Percentiles rank a stretch among this genome's conserved stretches.
These are phyloP conservation scores for Didymellaceae sp. DNA, from an alignment of 2,329 filamentous ascomycete genomes.

Conservation along the genomic window DNA sequence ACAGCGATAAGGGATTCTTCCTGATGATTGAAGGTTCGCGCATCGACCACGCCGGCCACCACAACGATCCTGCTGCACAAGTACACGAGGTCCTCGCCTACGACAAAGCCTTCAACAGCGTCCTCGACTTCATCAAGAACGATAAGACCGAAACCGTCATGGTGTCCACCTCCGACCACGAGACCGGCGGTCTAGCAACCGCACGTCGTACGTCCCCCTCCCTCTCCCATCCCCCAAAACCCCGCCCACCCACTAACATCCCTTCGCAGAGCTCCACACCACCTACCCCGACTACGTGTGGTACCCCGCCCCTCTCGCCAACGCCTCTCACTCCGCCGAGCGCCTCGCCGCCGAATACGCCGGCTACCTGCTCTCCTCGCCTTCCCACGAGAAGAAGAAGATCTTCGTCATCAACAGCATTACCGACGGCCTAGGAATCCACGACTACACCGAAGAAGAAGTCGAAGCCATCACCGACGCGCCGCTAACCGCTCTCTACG, in stretches of 20 bases:
- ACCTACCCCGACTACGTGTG: conserved; percentile 75
- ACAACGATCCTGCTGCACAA: conserved; percentile 63
- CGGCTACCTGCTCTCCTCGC: conserved; percentile 59
- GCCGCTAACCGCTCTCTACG: conserved; percentile 63
- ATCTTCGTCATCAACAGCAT: conserved; percentile 75
- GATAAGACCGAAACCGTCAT: conserved; percentile 78
- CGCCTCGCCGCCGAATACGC: conserved; percentile 69
- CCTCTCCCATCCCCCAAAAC: background rate
- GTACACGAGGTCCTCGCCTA: conserved; percentile 91
- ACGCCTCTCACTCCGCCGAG: conserved; percentile 77
- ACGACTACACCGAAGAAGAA: conserved; percentile 74
- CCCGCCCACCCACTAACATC: conserved; percentile 28
- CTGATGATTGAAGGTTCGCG: conserved; percentile 97
- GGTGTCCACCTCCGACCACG: conserved; percentile 92
- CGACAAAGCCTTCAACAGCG: conserved; percentile 81
- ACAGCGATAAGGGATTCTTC: conserved; percentile 93
- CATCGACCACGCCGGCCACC: conserved; percentile 88
- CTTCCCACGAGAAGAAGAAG: conserved; percentile 41
- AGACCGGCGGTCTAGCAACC: conserved; percentile 86
- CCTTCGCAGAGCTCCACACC: conserved; percentile 60
- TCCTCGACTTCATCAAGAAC: conserved; percentile 82
- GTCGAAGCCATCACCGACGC: conserved; percentile 68
- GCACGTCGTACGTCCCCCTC: conserved; percentile 70
- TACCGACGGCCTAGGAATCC: conserved; percentile 74
- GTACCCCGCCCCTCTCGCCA: conserved; percentile 82